phyloP scores from a whole-genome alignment of 345 rosid species.

The Hirschfeldia incana region DNA sequence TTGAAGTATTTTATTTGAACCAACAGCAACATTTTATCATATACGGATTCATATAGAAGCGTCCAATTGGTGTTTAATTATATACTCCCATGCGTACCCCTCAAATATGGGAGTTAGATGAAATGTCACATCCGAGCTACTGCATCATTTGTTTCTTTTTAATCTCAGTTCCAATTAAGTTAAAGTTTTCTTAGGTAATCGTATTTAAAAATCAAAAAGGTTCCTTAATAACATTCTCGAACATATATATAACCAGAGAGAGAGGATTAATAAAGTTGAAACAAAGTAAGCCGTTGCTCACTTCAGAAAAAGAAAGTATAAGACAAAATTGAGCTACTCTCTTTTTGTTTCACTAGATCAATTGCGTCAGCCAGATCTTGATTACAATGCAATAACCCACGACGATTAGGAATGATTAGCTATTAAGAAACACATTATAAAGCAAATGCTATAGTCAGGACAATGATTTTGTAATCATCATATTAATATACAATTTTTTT shows the following conservation, averaged over 20 bases:
- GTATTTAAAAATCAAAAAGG: background rate
- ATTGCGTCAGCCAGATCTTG: background rate
- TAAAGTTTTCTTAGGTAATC: background rate
- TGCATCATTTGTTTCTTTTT: background rate
- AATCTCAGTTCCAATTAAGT: background rate
- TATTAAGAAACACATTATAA: background rate
- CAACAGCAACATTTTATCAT: background rate
- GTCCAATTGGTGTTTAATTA: background rate
- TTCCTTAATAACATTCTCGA: background rate
- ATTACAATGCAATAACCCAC: background rate
- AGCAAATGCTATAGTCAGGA: no score
- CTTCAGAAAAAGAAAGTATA: background rate
- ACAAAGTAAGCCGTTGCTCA: background rate
- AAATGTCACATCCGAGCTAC: background rate
- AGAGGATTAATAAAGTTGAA: background rate
- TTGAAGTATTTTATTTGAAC: background rate
- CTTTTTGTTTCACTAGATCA: no score
- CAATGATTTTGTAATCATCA: no score
- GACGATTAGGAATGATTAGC: background rate
- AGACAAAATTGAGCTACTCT: constrained; percentile 20
- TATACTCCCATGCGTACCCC: background rate
- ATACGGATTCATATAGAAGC: background rate
- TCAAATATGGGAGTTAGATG: background rate
- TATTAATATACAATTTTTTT: no score
- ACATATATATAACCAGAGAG: background rate